Base-by-base conservation (phyloP, 2,329 filamentous ascomycete species). In the Lecanicillium sp. region DNA sequence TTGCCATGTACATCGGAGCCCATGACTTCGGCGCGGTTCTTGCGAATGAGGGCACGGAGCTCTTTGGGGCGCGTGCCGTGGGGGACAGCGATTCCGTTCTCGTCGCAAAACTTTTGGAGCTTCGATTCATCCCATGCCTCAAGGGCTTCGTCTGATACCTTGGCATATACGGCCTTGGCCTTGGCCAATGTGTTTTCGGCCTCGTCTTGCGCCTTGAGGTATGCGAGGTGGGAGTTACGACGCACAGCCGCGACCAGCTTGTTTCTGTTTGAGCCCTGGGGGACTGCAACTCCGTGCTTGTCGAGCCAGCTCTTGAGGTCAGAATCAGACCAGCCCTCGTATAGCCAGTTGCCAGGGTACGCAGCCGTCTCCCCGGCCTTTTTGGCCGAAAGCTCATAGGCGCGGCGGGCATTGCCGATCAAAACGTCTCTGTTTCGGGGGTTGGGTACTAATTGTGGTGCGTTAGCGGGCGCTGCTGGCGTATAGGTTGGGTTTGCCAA, bases 301-400 rank as follows among this genome's bases (percentile, higher is more conserved):
- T 97, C 92, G 33, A 96, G 81, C 84, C 86, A 98, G 49, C 85
- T 76, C 71, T 97, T 97, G 46, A 95, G 68, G 36, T 96, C 90
- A 48, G 89, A 96, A 48, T 95, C 86, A 37, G 85, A 82, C 92
- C 92, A 98, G 7, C 82, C 72, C 44, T 81, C 74, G 58, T 96
- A 98, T 31, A 97, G 69, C 92, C 92, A 97, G 66, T 96, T 79
- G 29, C 92, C 92, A 25, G 92, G 92, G 56, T 97, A 97, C n/a
- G 79, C 66, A 37, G 77, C 67, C 12, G 87, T 83, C 64, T 96
- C 83, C 44, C 86, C 86, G 10, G 60, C 59, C 62, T 79, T 80
- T 62, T 87, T 80, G 13, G 90, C 87, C 41, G 81, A 64, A 2
- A 75, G 64, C 51, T 95, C 85, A 57, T 94, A 97, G 62, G 79